phyloP scores from a whole-genome alignment of 371 early-diverging fungal genomes.

The Mucor sp. region DNA sequence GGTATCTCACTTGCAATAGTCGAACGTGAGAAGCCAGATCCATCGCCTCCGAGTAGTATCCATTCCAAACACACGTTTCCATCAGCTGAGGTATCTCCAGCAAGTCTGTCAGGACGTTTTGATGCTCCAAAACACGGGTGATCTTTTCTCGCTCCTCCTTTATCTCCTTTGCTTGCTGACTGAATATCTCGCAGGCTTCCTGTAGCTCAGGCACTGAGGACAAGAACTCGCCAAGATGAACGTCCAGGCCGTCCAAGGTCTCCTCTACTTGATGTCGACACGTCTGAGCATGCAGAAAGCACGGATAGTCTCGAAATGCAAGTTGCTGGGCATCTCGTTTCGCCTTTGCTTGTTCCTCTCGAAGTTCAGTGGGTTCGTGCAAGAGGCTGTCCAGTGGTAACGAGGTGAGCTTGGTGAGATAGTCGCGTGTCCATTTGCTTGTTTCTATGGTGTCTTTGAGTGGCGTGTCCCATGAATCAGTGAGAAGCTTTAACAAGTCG shows the following conservation, averaged over 20 bases:
- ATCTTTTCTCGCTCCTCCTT: conserved; percentile 53
- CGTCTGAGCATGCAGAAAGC: conserved; percentile 67
- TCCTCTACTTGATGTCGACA: conserved; percentile 59
- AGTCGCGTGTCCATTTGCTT: conserved; percentile 59
- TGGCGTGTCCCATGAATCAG: conserved; percentile 22
- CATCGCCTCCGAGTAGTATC: conserved; percentile 85
- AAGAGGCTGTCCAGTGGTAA: conserved; percentile 60
- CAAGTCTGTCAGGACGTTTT: conserved; percentile 63
- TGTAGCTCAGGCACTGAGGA: conserved; percentile 55
- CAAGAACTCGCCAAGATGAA: conserved; percentile 52
- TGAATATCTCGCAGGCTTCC: conserved; percentile 49
- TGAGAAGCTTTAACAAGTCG: conserved; percentile 28
- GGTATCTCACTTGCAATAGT: conserved; percentile 61
- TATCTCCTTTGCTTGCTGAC: conserved; percentile 29
- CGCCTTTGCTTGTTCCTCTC: conserved; percentile 58
- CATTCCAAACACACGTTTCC: conserved; percentile 82
- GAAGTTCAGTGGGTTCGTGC: conserved; percentile 52
- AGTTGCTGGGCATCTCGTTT: conserved; percentile 68
- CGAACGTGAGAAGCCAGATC: conserved; percentile 78
- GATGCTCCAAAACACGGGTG: conserved; percentile 59
- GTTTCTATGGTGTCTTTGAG: conserved; percentile 14
- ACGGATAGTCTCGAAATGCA: conserved; percentile 70
- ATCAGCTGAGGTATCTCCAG: conserved; percentile 82
- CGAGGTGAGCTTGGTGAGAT: conserved; percentile 64
- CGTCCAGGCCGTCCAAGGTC: conserved; percentile 55